Base-by-base conservation (phyloP, 345 rosid species). In the Adansonia digitata region DNA sequence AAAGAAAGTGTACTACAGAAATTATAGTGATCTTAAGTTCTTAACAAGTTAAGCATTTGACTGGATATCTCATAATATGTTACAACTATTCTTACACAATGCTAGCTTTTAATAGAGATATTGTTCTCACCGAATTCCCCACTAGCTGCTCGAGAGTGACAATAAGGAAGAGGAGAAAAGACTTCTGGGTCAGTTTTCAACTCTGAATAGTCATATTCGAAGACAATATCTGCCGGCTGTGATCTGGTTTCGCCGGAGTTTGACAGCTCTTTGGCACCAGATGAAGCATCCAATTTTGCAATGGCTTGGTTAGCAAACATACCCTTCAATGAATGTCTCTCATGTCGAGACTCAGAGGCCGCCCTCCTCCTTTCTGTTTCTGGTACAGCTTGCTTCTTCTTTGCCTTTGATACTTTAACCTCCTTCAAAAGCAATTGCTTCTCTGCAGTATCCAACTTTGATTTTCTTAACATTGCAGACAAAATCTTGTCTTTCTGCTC, bases 401-500 rank as follows among this genome's bases (percentile, higher is more conserved):
- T 90, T 10, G 86, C 86, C 80, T 93, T 89, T 11, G 86, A 83
- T 27, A 80, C 70, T 76, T 86, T 91, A 62, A 82, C 82, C 74
- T 89, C 97, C 79, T 88, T 92, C 71, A 88, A 46, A 48, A 90
- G 88, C 84, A 78, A 75, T 39, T 94, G 92, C 80, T 86, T 92
- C 86, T 92, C 99, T 0, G 84, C 73, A 6, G 82, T 72, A 65
- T 91, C 98, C 75, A 86, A 69, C 82, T 88, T 89, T 22, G 93
- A 90, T 80, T 89, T 94, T 84, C 91, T 91, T 78, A 94, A 69
- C 88, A 91, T 78, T 76, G 90, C 92, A 3, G 97, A 89, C 77
- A 95, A 80, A 56, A 88, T 85, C 76, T 88, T 82, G 74, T 91
- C 98, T 78, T 95, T 95, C 79, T 90, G 94, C 74, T 95, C 98